These are phyloP conservation scores for Fusarium multiceps DNA, from an alignment of 2,329 filamentous ascomycete species.

Conservation along the genomic window DNA sequence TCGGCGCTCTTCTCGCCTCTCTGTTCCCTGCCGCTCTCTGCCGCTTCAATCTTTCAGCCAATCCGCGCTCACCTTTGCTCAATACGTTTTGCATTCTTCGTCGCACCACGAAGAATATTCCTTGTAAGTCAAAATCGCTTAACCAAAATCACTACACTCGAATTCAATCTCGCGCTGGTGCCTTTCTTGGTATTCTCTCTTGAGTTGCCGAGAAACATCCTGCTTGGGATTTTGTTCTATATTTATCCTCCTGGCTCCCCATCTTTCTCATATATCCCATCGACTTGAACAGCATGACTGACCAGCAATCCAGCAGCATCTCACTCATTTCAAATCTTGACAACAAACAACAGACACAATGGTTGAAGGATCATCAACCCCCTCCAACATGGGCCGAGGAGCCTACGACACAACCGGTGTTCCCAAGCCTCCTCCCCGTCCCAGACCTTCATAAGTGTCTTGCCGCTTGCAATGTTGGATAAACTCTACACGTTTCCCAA, in stretches of 20 bases:
- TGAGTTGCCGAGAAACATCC: conserved; percentile 2
- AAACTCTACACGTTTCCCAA: conserved; percentile 32
- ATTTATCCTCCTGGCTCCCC: not conserved
- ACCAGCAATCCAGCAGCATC: conserved; percentile 25
- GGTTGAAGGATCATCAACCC: conserved; percentile 50
- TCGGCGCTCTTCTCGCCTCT: conserved; percentile 45
- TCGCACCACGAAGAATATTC: conserved; percentile 47
- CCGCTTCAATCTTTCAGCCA: conserved; percentile 25
- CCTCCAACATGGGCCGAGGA: conserved; percentile 62
- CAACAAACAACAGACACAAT: conserved; percentile 50
- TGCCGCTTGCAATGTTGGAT: conserved; percentile 36
- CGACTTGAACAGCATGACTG: conserved; percentile 18
- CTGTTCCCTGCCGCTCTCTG: conserved; percentile 36
- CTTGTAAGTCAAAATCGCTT: conserved; percentile 53
- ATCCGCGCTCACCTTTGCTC: conserved; percentile 40
- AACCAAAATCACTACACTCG: conserved; percentile 19
- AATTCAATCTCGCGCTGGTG: conserved; percentile 13
- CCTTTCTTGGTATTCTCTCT: conserved; percentile 7
- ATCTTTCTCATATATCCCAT: not conserved
- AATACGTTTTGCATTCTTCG: conserved; percentile 33
- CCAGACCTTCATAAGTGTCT: conserved; percentile 53
- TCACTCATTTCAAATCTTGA: conserved; percentile 14
- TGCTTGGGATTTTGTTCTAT: not conserved
- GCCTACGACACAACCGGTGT: conserved; percentile 65
- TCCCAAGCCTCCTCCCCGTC: conserved; percentile 59